Conservation (phyloP, 352 stramenopile genomes). For the Pythium brachiatum region DNA sequence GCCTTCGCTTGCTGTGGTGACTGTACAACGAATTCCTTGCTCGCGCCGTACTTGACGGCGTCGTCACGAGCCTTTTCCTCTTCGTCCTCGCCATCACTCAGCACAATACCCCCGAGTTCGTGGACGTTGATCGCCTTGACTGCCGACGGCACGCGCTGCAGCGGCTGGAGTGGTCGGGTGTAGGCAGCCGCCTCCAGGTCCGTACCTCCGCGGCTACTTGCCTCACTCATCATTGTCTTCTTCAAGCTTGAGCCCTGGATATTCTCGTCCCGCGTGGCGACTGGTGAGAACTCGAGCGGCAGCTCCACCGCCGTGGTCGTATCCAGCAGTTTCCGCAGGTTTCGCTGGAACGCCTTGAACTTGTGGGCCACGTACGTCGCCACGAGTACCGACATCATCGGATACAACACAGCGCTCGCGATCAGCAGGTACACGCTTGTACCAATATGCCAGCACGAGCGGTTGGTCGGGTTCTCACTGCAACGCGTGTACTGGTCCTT, state of each 20-base stretch:
- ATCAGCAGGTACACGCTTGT: slow-evolving; percentile 58
- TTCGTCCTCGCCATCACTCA: slow-evolving; percentile 30
- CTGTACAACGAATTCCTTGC: slow-evolving; percentile 18
- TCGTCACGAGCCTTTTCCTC: slow-evolving; percentile 34
- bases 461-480: slow-evolving; percentile 44
- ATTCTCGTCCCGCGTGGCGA: slow-evolving; percentile 32
- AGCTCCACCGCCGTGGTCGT: slow-evolving; percentile 49
- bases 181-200: slow-evolving; percentile 40
- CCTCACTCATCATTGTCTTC: slow-evolving; percentile 25
- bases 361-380: slow-evolving; percentile 61
- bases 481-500: slow-evolving; percentile 78
- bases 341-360: slow-evolving; percentile 45
- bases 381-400: slow-evolving; percentile 58
- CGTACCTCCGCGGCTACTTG: slow-evolving; percentile 14
- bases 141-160: slow-evolving; percentile 28
- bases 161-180: slow-evolving; percentile 36
- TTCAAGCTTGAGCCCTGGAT: slow-evolving; percentile 20
- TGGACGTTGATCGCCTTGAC: slow-evolving; percentile 31
- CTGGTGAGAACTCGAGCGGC: slow-evolving; percentile 31
- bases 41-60: slow-evolving; percentile 20
- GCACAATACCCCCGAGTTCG: slow-evolving; percentile 31
- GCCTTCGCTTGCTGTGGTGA: slow-evolving; percentile 4
- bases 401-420: slow-evolving; percentile 50
- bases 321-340: slow-evolving; percentile 48
- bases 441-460: slow-evolving; percentile 76